A percentile compares a stretch with the other conserved stretches of the same genome.
phyloP scores from a whole-genome alignment of 768 basidiomycete genomes.

The Tubosaeta brunneosetosa region DNA sequence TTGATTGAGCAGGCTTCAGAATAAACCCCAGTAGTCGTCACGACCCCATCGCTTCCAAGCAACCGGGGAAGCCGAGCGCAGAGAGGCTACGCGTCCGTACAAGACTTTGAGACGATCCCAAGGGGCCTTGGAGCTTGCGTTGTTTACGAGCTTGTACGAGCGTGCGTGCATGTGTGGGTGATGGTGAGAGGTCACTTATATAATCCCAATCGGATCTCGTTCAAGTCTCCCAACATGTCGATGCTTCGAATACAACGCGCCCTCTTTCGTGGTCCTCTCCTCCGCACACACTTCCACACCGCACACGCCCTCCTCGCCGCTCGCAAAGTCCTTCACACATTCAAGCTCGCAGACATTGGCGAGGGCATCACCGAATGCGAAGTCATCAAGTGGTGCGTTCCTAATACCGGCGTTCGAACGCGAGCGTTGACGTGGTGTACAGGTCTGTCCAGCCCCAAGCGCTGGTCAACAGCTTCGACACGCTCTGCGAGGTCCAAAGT shows the following conservation, averaged over 20 bases:
- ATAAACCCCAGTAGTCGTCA: not conserved
- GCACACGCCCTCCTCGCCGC: constrained; percentile 28
- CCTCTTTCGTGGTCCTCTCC: constrained; percentile 24
- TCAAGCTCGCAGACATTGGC: constrained; percentile 82
- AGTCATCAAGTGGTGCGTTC: constrained; percentile 74
- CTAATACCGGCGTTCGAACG: not conserved
- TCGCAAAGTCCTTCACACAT: constrained; percentile 46
- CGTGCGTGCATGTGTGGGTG: not conserved
- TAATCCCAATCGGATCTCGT: not conserved
- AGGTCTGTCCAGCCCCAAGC: constrained; percentile 62
- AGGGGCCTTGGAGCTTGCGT: not conserved
- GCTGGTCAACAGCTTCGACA: constrained; percentile 59
- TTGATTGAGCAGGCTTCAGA: too few relatives aligned
- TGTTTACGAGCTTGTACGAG: not conserved
- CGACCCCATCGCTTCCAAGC: not conserved
- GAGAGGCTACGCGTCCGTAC: not conserved
- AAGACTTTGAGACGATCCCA: not conserved
- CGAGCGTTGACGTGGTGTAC: not conserved
- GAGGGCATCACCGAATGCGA: constrained; percentile 92
- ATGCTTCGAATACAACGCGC: constrained; percentile 17
- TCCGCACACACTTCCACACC: constrained; percentile 36
- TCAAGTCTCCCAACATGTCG: not conserved
- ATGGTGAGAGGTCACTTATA: not conserved
- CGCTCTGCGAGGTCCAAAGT: constrained; percentile 80
- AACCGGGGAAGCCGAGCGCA: not conserved